Conservation (phyloP, 2,329 filamentous ascomycete species). For the Exophiala mesophila region DNA sequence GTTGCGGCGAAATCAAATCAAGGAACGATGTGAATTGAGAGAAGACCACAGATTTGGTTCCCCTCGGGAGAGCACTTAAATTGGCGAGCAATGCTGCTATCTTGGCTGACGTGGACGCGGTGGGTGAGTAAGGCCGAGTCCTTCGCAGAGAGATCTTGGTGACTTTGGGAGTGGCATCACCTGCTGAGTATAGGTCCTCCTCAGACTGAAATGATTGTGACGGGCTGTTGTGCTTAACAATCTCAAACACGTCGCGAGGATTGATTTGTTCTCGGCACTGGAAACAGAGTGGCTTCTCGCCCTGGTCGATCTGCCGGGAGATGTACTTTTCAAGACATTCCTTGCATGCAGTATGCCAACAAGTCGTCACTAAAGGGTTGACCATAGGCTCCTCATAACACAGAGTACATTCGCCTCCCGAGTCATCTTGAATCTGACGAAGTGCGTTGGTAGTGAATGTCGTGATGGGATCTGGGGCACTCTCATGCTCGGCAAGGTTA, state of each 20-base stretch:
- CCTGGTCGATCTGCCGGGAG: slow-evolving; percentile 74
- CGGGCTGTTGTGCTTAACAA: slow-evolving; percentile 60
- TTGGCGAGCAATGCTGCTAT: slow-evolving; percentile 73
- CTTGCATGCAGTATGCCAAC: slow-evolving; percentile 97
- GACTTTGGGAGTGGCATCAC: slow-evolving; percentile 30
- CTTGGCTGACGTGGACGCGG: slow-evolving; percentile 66
- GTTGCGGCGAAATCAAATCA: slow-evolving; percentile 78
- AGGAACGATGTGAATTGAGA: slow-evolving; percentile 97
- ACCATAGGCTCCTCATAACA: slow-evolving; percentile 95
- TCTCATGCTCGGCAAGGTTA: slow-evolving; percentile 49
- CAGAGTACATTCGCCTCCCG: slow-evolving; percentile 84
- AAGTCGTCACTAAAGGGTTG: slow-evolving; percentile 88
- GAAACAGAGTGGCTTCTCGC: slow-evolving; percentile 75
- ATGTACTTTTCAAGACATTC: slow-evolving; percentile 88
- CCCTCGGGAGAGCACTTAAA: slow-evolving; percentile 65
- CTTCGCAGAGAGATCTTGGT: slow-evolving; percentile 57
- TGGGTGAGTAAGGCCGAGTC: slow-evolving; percentile 58
- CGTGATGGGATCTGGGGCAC: slow-evolving; percentile 55
- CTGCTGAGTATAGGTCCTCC: slow-evolving; percentile 35
- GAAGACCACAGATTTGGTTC: slow-evolving; percentile 86
- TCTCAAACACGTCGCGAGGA: slow-evolving; percentile 82
- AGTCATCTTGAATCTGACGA: slow-evolving; percentile 84
- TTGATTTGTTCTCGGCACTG: slow-evolving; percentile 82
- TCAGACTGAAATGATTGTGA: slow-evolving; percentile 38
- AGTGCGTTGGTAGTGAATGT: slow-evolving; percentile 82